Conservation (phyloP, 2,329 filamentous ascomycete genomes). For the Aspergillus sp. region DNA sequence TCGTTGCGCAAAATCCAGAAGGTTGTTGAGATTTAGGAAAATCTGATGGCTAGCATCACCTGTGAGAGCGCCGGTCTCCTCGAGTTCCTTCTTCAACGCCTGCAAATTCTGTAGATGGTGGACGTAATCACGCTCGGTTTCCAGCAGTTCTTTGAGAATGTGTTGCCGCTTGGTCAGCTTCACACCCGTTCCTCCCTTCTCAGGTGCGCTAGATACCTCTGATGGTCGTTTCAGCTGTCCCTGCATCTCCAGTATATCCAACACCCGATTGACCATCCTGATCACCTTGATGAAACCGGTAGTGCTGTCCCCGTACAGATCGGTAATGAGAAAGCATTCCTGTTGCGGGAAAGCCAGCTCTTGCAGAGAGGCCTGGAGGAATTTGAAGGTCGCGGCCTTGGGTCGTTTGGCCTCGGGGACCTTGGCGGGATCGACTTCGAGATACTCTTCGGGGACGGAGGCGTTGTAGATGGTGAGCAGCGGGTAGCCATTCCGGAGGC, state of each 20-base stretch:
- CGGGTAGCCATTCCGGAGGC: conserved; percentile 75
- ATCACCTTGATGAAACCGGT: conserved; percentile 97
- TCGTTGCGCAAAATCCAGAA: conserved; percentile 89
- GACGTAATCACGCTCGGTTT: conserved; percentile 95
- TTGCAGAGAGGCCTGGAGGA: conserved; percentile 79
- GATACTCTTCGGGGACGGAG: conserved; percentile 61
- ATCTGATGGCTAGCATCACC: conserved; percentile 91
- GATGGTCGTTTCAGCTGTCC: conserved; percentile 66
- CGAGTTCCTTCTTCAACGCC: conserved; percentile 80
- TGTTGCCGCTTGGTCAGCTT: conserved; percentile 72
- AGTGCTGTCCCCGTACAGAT: conserved; percentile 88
- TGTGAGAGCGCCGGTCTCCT: conserved; percentile 78
- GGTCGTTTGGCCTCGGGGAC: conserved; percentile 66
- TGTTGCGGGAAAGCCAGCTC: conserved; percentile 71
- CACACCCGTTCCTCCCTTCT: conserved; percentile 35
- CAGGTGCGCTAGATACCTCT: conserved; percentile 39
- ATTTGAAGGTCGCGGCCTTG: conserved; percentile 86
- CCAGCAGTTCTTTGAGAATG: conserved; percentile 83
- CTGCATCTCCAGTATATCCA: conserved; percentile 74
- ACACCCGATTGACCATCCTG: conserved; percentile 83
- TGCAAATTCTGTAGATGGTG: conserved; percentile 94
- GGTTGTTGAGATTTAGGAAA: conserved; percentile 90
- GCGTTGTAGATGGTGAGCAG: conserved; percentile 85
- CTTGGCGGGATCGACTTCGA: conserved; percentile 60
- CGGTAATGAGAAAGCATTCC: conserved; percentile 85